These are phyloP conservation scores for Casuarina equisetifolia DNA, from an alignment of 306 rosid genomes.

Conservation along the genomic window DNA sequence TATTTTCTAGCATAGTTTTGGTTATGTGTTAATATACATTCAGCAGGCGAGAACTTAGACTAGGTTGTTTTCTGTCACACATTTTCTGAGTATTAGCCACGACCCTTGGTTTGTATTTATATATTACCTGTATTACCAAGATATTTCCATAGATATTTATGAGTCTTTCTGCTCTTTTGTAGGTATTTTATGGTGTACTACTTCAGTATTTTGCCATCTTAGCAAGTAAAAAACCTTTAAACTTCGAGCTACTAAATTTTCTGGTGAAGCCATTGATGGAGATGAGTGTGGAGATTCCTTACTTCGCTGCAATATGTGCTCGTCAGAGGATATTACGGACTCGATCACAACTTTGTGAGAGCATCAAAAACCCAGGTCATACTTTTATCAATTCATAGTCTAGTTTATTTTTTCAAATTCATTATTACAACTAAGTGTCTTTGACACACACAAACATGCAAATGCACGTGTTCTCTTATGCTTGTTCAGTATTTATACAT, in stretches of 20 bases:
- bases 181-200: conserved; percentile 87
- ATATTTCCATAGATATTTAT: conserved; percentile 6
- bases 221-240: conserved; percentile 68
- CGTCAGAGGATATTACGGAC: conserved; percentile 72
- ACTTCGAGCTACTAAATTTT: conserved; percentile 60
- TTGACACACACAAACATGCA: neutral
- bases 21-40: neutral
- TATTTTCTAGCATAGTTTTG: neutral
- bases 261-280: conserved; percentile 85
- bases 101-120: neutral
- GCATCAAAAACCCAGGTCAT: conserved; percentile 69
- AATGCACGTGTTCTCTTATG: too few relatives aligned
- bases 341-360: conserved; percentile 64
- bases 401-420: conserved; percentile 15
- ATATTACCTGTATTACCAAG: neutral
- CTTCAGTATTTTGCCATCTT: conserved; percentile 87
- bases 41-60: neutral
- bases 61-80: too few relatives aligned
- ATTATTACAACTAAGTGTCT: conserved; percentile 3
- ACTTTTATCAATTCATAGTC: conserved; percentile 4
- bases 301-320: conserved; percentile 94
- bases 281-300: conserved; percentile 86
- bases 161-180: conserved; percentile 31
- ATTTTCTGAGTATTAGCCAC: neutral
- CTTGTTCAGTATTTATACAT: conserved; percentile 12